Percentiles rank a stretch among this genome's conserved stretches.
Conservation (phyloP, 371 early-diverging fungal genomes). For the Saksenaea vasiformis region DNA sequence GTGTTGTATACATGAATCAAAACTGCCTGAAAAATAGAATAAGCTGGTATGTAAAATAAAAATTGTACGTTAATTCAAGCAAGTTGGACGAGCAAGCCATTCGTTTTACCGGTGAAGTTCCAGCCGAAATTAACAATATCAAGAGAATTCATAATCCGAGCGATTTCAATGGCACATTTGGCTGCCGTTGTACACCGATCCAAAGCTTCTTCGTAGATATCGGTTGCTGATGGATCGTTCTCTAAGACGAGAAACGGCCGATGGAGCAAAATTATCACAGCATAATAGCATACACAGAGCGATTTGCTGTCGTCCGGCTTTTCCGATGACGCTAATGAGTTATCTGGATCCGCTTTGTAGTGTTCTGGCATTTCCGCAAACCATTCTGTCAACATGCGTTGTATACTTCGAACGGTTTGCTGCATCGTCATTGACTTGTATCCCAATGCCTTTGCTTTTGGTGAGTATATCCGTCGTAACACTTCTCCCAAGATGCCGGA, state of each 20-base stretch:
- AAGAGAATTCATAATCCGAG: slow-evolving; percentile 28
- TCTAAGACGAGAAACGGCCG: slow-evolving; percentile 47
- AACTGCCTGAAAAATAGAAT: slow-evolving; percentile 44
- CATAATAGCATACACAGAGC: slow-evolving; percentile 46
- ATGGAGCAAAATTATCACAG: slow-evolving; percentile 49
- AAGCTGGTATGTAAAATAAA: slow-evolving; percentile 27
- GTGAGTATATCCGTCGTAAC: slow-evolving; percentile 44
- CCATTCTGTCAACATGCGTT: slow-evolving; percentile 41
- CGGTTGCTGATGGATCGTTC: slow-evolving; percentile 16
- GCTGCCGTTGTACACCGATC: slow-evolving; percentile 54
- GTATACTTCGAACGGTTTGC: slow-evolving; percentile 32
- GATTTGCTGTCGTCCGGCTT: slow-evolving; percentile 38
- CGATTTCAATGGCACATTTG: slow-evolving; percentile 52
- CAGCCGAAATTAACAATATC: slow-evolving; percentile 42
- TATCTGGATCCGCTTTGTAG: slow-evolving; percentile 16
- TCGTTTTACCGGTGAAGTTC: slow-evolving; percentile 39
- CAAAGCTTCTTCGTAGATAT: slow-evolving; percentile 23
- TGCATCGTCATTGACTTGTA: slow-evolving; percentile 19
- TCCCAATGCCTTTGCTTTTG: slow-evolving; percentile 40
- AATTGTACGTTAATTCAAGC: neutral
- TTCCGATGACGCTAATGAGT: neutral
- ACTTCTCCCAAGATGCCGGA: slow-evolving; percentile 46
- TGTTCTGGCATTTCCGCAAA: slow-evolving; percentile 29
- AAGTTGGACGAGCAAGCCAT: neutral
- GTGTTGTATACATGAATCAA: slow-evolving; percentile 47